Percentiles rank a stretch among this genome's conserved stretches.
Conservation (phyloP, 2,329 filamentous ascomycete species). For the Aspergillus costaricaensis region DNA sequence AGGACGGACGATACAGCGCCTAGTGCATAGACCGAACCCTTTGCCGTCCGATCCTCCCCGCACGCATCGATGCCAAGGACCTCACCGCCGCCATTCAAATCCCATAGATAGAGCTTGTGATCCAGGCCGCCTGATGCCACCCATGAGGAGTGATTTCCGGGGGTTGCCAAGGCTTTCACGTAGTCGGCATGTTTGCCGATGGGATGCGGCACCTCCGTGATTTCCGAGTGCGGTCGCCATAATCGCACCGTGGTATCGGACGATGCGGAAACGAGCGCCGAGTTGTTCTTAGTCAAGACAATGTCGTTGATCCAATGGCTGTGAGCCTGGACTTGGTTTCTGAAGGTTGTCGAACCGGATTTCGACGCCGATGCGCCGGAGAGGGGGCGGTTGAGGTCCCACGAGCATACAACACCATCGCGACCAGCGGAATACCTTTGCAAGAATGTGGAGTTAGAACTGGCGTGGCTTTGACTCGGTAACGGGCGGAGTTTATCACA, state of each 20-base stretch:
- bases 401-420: constrained; percentile 93
- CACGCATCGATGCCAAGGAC: constrained; percentile 74
- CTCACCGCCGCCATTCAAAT: constrained; percentile 83
- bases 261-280: constrained; percentile 81
- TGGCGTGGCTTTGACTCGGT: constrained; percentile 8
- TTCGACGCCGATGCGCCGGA: constrained; percentile 30
- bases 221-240: constrained; percentile 74
- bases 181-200: constrained; percentile 96
- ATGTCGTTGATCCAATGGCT: constrained; percentile 98
- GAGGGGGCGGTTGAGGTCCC: constrained; percentile 66
- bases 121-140: constrained; percentile 93
- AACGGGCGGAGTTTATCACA: not conserved
- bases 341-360: constrained; percentile 53
- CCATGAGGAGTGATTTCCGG: constrained; percentile 72
- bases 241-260: constrained; percentile 93
- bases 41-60: constrained; percentile 79
- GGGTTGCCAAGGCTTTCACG: constrained; percentile 88
- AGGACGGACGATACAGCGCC: constrained; percentile 77
- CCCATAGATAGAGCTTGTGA: constrained; percentile 90
- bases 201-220: constrained; percentile 67
- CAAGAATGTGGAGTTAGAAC: constrained; percentile 22
- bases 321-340: constrained; percentile 73
- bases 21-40: constrained; percentile 93
- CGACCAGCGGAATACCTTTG: constrained; percentile 89
- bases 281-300: constrained; percentile 73